phyloP scores from a whole-genome alignment of 1,284 basidiomycete genomes.

The Meira nashicola region DNA sequence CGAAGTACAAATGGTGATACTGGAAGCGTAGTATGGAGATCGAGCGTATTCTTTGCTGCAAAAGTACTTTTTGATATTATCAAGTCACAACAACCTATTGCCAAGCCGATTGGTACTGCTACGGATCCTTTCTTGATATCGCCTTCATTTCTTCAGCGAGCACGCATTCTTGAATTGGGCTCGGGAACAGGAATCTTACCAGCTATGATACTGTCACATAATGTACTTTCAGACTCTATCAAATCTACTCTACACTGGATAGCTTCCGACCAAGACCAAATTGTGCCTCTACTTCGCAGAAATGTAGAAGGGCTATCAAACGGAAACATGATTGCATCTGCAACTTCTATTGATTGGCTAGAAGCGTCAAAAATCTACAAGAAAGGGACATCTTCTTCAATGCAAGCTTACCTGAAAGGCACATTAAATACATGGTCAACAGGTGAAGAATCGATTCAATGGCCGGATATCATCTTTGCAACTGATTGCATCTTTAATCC shows the following conservation, averaged over 20 bases:
- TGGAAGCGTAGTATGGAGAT: slow-evolving; percentile 44
- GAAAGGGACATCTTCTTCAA: neutral
- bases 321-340: neutral
- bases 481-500: slow-evolving; percentile 33
- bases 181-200: slow-evolving; percentile 46
- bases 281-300: slow-evolving; percentile 32
- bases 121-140: neutral
- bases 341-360: slow-evolving; percentile 25
- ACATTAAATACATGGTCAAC: neutral
- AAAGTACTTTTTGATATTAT: slow-evolving; percentile 15
- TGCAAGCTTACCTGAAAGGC: neutral
- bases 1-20: slow-evolving; percentile 39
- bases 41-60: slow-evolving; percentile 31
- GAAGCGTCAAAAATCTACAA: slow-evolving; percentile 11
- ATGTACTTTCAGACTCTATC: neutral
- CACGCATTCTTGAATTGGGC: slow-evolving; percentile 38
- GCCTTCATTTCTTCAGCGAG: neutral
- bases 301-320: slow-evolving; percentile 17
- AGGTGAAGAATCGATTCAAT: neutral
- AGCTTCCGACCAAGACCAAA: slow-evolving; percentile 36
- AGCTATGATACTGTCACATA: slow-evolving; percentile 18
- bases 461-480: slow-evolving; percentile 13
- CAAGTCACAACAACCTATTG: neutral
- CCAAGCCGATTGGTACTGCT: neutral
- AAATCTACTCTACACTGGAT: slow-evolving; percentile 25